Percentiles rank a stretch among this genome's conserved stretches.
Evolutionary conservation across 2,329 filamentous ascomycete genomes (phyloP).

Genomic region (Trichoderma atroviride): DNA sequence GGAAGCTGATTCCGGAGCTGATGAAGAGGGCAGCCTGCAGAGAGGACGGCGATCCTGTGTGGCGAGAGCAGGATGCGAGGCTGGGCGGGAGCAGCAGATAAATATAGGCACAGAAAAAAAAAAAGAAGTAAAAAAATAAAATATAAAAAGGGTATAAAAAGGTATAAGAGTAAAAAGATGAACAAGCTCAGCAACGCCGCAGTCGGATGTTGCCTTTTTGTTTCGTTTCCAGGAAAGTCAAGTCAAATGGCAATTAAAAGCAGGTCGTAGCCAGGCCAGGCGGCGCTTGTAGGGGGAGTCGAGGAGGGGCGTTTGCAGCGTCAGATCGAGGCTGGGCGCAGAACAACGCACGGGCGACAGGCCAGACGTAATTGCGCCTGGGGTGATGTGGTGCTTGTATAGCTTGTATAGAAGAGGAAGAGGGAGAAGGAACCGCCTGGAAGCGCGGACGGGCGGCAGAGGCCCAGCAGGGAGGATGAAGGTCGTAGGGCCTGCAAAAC

Average conservation of each 20-base stretch:
- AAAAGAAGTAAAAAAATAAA: neutral
- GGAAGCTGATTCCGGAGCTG: slow-evolving; percentile 19
- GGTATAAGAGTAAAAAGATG: neutral
- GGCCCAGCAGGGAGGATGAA: slow-evolving; percentile 26
- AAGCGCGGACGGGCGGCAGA: slow-evolving; percentile 25
- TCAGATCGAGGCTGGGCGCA: slow-evolving; percentile 16
- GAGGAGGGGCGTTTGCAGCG: slow-evolving; percentile 27
- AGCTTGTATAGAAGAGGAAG: neutral
- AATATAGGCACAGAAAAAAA: neutral
- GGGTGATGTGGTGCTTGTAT: neutral
- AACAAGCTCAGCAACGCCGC: slow-evolving; percentile 1
- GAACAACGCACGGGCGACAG: slow-evolving; percentile 9
- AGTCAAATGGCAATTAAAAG: neutral
- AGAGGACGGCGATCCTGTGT: slow-evolving; percentile 12
- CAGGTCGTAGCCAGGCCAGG: neutral
- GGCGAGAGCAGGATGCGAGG: slow-evolving; percentile 7
- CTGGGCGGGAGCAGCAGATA: neutral
- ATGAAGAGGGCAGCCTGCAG: neutral
- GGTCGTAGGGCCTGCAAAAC: slow-evolving; percentile 37
- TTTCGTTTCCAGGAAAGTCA: neutral
- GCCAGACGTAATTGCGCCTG: slow-evolving; percentile 11
- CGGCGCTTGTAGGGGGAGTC: slow-evolving; percentile 3
- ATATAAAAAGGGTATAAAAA: neutral
- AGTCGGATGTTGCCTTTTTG: neutral
- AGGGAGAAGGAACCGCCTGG: slow-evolving; percentile 19